Base-by-base conservation (phyloP, 2,329 filamentous ascomycete genomes). In the Orbilia javanica region DNA sequence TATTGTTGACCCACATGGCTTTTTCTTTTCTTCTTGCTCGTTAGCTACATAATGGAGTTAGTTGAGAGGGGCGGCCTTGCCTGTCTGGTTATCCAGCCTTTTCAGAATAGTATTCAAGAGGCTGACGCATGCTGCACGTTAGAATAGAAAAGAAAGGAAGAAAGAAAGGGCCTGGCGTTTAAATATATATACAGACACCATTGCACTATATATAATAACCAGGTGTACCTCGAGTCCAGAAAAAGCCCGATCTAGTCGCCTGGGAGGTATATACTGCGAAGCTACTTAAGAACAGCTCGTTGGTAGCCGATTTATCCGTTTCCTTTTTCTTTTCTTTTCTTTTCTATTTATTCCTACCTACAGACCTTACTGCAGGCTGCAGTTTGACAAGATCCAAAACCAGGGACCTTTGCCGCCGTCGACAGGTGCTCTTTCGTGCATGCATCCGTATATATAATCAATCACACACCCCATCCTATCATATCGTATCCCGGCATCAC, bases 101-200 rank as follows among this genome's bases (percentile, higher is more conserved):
- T 60, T 60, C 34, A 27, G 55, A 36, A 42, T 25, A 44, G n/a
- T n/a, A n/a, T n/a, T n/a, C n/a, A n/a, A 18, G 42, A 67, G 52
- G 74, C 74, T 78, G 67, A 78, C 74, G 74, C 74, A 78, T 76
- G 55, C 42, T 52, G 48, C 48, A 27, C 46, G 64, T 36, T 20
- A 64, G 44, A 52, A 31, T 77, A 70, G 70, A 77, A 62, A 76
- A 70, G 48, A 69, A 75, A 64, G 20, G n/a, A 36, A 10, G 34
- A n/a, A n/a, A n/a, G n/a, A n/a, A n/a, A n/a, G n/a, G n/a, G n/a
- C n/a, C n/a, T n/a, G n/a, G n/a, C n/a, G n/a, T n/a, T n/a, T n/a
- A n/a, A n/a, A n/a, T n/a, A n/a, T n/a, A n/a, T n/a, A n/a, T n/a
- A n/a, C n/a, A n/a, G n/a, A n/a, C n/a, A n/a, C n/a, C n/a, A n/a